Base-by-base conservation (phyloP, 2,329 filamentous ascomycete genomes). In the Microthyrium microscopicum region DNA sequence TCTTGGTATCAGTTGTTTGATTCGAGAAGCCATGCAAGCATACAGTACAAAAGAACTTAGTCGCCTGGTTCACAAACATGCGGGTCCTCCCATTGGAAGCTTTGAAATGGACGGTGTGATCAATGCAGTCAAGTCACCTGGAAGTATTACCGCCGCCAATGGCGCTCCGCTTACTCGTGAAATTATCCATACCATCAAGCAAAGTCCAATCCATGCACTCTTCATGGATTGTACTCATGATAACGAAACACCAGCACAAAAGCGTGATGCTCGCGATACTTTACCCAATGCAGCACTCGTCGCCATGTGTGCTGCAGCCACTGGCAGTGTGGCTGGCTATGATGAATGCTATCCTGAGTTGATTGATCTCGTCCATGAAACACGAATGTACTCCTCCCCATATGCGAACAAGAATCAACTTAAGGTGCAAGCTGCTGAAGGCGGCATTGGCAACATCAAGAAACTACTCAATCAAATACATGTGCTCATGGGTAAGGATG, bases 151-250 rank as follows among this genome's bases (percentile, higher is more conserved):
- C 8, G 47, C 44, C 16, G 34, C 17, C 21, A 50, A 54, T 33
- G 45, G 44, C 28, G 32, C 40, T 31, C 39, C 46, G 47, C 47
- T 46, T 19, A 51, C 61, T 20, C 60, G 64, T 22, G 77, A 87
- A 45, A 69, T 80, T 13, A 66, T 93, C 42, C 78, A 77, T 42
- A 77, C 68, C 40, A 85, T 98, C 54, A 81, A 82, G 43, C 76
- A 79, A n/a, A 80, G 74, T 3, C 82, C 85, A 4, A 78, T 95
- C 0, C 85, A 93, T 43, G 89, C 87, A 1, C 62, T 98, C 1
- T 94, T 98, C 56, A 95, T 95, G 84, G 91, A 98, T 52, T 98
- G 91, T 55, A 98, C 91, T 0, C 89, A 98, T 53, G 89, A 98
- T 58, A 98, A 98, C 46, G 87, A 98, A 57, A 79, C 83, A 2